phyloP scores from a whole-genome alignment of 768 basidiomycete species.

The Kwoniella mangroviensis region DNA sequence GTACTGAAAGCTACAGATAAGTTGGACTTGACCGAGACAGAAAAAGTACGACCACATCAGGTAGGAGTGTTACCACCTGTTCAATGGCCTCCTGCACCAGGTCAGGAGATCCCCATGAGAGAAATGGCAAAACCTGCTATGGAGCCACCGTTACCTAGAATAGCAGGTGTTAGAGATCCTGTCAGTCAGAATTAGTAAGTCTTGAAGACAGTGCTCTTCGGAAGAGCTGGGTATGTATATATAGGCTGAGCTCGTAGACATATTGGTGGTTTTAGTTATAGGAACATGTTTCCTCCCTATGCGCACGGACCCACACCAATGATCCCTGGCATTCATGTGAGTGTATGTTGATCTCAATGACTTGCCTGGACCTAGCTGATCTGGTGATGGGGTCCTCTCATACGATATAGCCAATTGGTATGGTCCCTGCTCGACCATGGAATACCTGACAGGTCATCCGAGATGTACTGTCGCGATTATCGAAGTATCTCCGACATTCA shows the following conservation, averaged over 20 bases:
- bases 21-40: background rate
- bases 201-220: background rate
- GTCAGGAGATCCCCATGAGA: constrained; percentile 3
- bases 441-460: constrained; percentile 5
- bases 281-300: constrained; percentile 19
- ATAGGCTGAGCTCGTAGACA: background rate
- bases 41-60: constrained; percentile 2
- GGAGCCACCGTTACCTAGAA: constrained; percentile 13
- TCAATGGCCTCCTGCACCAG: constrained; percentile 10
- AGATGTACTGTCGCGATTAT: background rate
- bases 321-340: constrained; percentile 13
- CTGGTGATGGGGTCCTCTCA: too few relatives aligned
- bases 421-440: constrained; percentile 10
- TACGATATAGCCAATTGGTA: constrained; percentile 2
- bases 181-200: constrained; percentile 21
- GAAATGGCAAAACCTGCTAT: constrained; percentile 10
- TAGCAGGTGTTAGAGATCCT: constrained; percentile 22
- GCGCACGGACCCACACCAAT: background rate
- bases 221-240: background rate
- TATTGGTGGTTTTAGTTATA: constrained; percentile 2
- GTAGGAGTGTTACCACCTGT: constrained; percentile 5
- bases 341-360: background rate
- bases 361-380: background rate
- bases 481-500: background rate
- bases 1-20: constrained; percentile 11